Evolutionary conservation across 2,329 filamentous ascomycete genomes (phyloP).

Genomic region (Fusarium cyanostomum): DNA sequence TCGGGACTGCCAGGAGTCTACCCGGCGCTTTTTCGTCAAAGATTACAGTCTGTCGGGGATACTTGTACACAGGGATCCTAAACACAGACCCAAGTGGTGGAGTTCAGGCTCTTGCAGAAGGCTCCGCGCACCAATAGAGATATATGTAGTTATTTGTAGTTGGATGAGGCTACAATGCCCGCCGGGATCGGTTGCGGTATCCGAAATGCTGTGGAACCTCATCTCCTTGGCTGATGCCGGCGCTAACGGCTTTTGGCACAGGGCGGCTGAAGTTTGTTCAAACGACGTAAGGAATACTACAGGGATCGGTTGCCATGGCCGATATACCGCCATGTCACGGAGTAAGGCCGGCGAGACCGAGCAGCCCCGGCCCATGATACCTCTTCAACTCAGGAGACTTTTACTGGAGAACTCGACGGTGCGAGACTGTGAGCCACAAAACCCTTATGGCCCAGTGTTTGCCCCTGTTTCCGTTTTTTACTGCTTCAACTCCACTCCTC

Average conservation of each 20-base stretch:
- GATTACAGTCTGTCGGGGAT: neutral
- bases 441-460: neutral
- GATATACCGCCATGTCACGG: neutral
- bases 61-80: too few species aligned
- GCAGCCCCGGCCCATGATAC: neutral
- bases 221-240: neutral
- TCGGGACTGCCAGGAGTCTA: neutral
- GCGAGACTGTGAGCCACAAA: neutral
- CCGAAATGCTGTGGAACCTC: neutral
- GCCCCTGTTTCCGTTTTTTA: constrained; percentile 2
- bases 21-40: neutral
- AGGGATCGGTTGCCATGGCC: constrained; percentile 1
- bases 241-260: neutral
- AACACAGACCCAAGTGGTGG: neutral
- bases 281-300: neutral
- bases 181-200: constrained; percentile 1
- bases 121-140: constrained; percentile 3
- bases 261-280: constrained; percentile 7
- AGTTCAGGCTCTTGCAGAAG: neutral
- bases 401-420: neutral
- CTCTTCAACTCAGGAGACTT: neutral
- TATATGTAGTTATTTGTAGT: neutral
- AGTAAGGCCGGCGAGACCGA: neutral
- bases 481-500: constrained; percentile 1
- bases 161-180: neutral